Evolutionary conservation across 345 rosid genomes (phyloP).

Genomic region (Mercurialis annua): DNA sequence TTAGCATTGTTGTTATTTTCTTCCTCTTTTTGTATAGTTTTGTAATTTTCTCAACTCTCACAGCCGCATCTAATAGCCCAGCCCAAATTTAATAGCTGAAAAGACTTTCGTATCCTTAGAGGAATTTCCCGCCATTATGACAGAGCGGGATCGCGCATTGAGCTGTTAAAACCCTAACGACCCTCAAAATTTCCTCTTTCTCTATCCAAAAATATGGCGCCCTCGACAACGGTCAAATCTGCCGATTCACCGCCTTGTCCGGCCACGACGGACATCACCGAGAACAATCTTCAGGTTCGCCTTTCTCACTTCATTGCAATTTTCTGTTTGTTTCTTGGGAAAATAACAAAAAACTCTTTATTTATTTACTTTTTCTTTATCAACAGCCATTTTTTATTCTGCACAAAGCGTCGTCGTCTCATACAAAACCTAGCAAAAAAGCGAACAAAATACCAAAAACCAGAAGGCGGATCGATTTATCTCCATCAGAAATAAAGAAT

Average conservation of each 20-base stretch:
- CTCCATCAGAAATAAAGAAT: conserved; percentile 27
- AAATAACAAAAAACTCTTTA: not conserved
- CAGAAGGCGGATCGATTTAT: conserved; percentile 53
- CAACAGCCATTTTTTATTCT: conserved; percentile 66
- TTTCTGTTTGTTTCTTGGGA: conserved; percentile 10
- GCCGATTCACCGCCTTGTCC: conserved; percentile 35
- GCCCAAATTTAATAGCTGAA: too few species aligned
- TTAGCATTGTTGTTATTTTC: too few species aligned
- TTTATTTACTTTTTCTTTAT: conserved; percentile 2
- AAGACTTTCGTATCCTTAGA: not conserved
- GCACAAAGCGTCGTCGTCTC: conserved; percentile 36
- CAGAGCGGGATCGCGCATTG: not conserved
- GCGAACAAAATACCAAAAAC: conserved; percentile 34
- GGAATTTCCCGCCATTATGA: conserved; percentile 51
- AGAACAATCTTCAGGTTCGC: conserved; percentile 54
- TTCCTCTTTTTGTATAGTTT: too few species aligned
- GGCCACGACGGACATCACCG: conserved; percentile 21
- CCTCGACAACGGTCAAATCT: conserved; percentile 21
- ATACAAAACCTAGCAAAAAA: conserved; percentile 36
- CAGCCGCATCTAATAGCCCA: too few species aligned
- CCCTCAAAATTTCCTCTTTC: not conserved
- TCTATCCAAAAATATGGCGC: conserved; percentile 32
- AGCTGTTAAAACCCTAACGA: conserved; percentile 30
- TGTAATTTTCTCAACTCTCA: too few species aligned
- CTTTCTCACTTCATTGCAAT: not conserved